Percentiles rank a stretch among this genome's conserved stretches.
Evolutionary conservation across 1,284 basidiomycete species (phyloP).

Genomic region (Cutaneotrichosporon mucoides): DNA sequence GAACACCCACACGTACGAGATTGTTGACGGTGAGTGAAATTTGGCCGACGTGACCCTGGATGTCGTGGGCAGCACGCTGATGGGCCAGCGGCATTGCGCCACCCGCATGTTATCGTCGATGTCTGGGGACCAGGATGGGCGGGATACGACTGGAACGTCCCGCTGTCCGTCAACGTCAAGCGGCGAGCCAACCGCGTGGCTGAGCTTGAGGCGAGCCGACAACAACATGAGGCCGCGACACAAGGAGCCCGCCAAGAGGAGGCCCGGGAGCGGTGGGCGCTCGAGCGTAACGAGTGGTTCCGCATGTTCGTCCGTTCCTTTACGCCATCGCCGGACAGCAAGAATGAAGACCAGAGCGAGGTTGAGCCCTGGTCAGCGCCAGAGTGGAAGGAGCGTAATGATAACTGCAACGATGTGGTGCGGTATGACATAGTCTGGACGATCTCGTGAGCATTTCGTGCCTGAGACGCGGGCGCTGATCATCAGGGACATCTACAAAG

Average conservation of each 20-base stretch:
- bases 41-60: not conserved
- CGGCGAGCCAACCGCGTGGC: conserved; percentile 32
- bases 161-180: conserved; percentile 42
- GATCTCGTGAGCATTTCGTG: conserved; percentile 29
- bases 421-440: conserved; percentile 45
- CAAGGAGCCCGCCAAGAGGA: not conserved
- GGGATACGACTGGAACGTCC: conserved; percentile 38
- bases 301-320: not conserved
- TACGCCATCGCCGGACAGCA: not conserved
- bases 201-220: conserved; percentile 25
- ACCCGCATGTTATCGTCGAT: conserved; percentile 41
- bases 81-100: conserved; percentile 38
- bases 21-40: conserved; percentile 36
- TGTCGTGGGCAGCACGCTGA: not conserved
- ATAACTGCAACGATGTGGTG: conserved; percentile 24
- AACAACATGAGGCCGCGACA: conserved; percentile 6
- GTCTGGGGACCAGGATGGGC: conserved; percentile 50
- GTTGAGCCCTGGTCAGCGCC: not conserved
- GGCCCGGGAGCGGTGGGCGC: not conserved
- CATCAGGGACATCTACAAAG: conserved; percentile 39
- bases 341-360: not conserved
- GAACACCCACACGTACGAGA: conserved; percentile 49
- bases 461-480: not conserved
- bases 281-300: not conserved
- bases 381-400: conserved; percentile 10